These are phyloP conservation scores for Beauveria scarabaeidicola DNA, from an alignment of 2,329 filamentous ascomycete species.

Conservation along the genomic window DNA sequence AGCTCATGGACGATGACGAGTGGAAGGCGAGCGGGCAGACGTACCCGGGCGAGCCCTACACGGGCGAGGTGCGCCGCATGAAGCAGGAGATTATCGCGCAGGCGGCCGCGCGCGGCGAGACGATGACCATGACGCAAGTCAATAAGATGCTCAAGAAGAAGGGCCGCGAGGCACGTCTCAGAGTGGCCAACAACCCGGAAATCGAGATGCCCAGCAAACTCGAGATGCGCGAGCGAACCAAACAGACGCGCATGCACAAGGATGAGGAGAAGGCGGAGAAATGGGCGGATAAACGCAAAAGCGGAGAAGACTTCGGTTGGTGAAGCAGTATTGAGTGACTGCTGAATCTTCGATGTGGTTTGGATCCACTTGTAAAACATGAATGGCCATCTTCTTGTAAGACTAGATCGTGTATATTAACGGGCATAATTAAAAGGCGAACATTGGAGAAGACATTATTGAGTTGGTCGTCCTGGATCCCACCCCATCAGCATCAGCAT, in stretches of 20 bases:
- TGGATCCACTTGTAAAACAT: neutral
- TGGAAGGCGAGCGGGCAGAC: slow-evolving; percentile 39
- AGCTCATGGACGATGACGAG: slow-evolving; percentile 49
- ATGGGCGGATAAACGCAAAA: neutral
- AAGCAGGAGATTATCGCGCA: slow-evolving; percentile 29
- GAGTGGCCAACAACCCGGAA: slow-evolving; percentile 31
- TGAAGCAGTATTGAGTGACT: neutral
- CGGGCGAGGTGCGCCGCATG: slow-evolving; percentile 38
- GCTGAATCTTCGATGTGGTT: neutral
- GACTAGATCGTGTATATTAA: slow-evolving; percentile 10
- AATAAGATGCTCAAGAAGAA: slow-evolving; percentile 22
- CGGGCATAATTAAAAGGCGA: slow-evolving; percentile 1
- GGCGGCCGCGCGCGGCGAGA: slow-evolving; percentile 23
- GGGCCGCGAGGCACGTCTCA: slow-evolving; percentile 17
- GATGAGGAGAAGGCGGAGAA: neutral
- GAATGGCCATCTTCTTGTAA: neutral
- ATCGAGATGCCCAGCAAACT: slow-evolving; percentile 32
- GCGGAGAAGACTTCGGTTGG: neutral
- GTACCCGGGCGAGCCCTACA: slow-evolving; percentile 46
- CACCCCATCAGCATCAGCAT: neutral
- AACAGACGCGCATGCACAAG: neutral
- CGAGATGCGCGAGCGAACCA: slow-evolving; percentile 22
- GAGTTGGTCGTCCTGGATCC: neutral
- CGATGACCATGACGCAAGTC: slow-evolving; percentile 20
- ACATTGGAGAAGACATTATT: neutral